Conservation (phyloP, 106 monocot genomes). For the Dendrobium chrysotoxum region DNA sequence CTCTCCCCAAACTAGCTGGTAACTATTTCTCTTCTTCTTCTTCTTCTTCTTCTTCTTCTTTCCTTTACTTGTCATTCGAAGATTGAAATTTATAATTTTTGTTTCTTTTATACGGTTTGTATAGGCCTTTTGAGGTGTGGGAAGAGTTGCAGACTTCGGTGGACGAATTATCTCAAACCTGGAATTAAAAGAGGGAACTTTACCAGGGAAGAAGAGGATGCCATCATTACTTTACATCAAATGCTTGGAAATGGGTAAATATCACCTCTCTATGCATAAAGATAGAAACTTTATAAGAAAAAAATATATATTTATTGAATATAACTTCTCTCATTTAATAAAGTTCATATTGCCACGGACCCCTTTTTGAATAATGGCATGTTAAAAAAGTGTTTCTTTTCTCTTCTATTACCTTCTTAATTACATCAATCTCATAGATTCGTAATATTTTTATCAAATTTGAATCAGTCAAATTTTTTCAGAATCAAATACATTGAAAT, state of each 20-base stretch:
- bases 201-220: slow-evolving; percentile 51
- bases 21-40: neutral
- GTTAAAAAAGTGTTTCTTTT: too few relatives aligned
- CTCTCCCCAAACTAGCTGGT: slow-evolving; percentile 54
- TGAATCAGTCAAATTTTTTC: neutral
- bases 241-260: slow-evolving; percentile 45
- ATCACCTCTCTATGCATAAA: neutral
- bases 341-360: too few relatives aligned
- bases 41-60: neutral
- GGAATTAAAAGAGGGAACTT: slow-evolving; percentile 74
- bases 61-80: neutral
- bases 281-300: too few relatives aligned
- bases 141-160: slow-evolving; percentile 65
- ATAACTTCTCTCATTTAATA: too few relatives aligned
- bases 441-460: too few relatives aligned
- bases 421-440: too few relatives aligned
- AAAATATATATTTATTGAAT: too few relatives aligned
- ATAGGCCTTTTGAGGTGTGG: slow-evolving; percentile 61
- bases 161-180: slow-evolving; percentile 65
- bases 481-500: neutral
- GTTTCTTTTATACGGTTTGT: neutral
- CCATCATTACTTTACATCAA: slow-evolving; percentile 43
- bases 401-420: too few relatives aligned
- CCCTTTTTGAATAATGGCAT: neutral
- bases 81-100: neutral